Percentiles rank a stretch among this genome's conserved stretches.
phyloP scores from a whole-genome alignment of 176 grass and related monocot species.

The Neostapfia colusana region DNA sequence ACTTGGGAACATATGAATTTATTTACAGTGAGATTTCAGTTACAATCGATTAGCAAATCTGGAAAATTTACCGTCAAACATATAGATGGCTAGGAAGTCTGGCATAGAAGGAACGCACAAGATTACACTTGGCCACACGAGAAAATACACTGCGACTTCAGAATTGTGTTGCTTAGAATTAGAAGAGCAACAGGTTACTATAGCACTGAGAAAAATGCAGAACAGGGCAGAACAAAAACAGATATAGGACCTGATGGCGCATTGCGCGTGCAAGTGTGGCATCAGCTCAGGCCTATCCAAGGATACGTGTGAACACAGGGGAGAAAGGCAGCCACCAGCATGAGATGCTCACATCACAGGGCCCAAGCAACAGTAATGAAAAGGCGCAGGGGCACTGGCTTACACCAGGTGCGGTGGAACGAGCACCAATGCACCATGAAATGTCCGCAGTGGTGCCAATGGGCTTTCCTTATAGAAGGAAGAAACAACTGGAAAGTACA shows the following conservation, averaged over 20 bases:
- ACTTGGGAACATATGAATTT: neutral
- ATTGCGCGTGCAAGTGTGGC: constrained; percentile 28
- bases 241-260: constrained; percentile 25
- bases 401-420: constrained; percentile 42
- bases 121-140: neutral
- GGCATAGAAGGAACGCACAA: neutral
- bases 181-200: constrained; percentile 11
- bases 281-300: constrained; percentile 33
- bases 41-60: neutral
- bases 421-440: constrained; percentile 48
- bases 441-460: constrained; percentile 46
- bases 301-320: constrained; percentile 37
- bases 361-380: constrained; percentile 48
- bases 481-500: constrained; percentile 49
- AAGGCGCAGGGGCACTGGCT: constrained; percentile 21
- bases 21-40: neutral
- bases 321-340: constrained; percentile 38
- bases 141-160: neutral
- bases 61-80: constrained; percentile 14
- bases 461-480: constrained; percentile 42
- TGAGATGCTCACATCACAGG: constrained; percentile 61
- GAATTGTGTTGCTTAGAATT: constrained; percentile 21
- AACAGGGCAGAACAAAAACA: constrained; percentile 25
- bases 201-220: constrained; percentile 16
- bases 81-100: neutral